Percentiles rank a stretch among this genome's conserved stretches.
These are phyloP conservation scores for Pavlovales sp. DNA, from an alignment of 208 protist species.

Conservation along the genomic window DNA sequence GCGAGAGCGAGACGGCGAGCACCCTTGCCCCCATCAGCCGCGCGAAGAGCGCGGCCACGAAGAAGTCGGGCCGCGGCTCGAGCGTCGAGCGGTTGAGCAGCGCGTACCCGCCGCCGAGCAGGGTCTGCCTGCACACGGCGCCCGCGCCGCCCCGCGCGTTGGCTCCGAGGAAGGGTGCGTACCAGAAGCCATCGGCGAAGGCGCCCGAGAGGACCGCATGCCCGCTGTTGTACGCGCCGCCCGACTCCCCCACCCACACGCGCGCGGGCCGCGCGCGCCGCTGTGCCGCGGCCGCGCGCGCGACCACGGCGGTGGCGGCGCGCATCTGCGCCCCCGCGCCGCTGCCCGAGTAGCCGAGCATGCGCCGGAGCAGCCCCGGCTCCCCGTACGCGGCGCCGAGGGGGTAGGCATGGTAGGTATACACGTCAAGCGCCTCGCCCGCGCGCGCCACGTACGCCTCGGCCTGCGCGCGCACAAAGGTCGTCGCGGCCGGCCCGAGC, in stretches of 20 bases:
- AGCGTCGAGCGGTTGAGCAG: too few relatives aligned
- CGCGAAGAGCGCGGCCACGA: too few relatives aligned
- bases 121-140: slow-evolving; percentile 2
- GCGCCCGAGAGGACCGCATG: background rate
- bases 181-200: slow-evolving; percentile 13
- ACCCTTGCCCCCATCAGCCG: too few relatives aligned
- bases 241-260: slow-evolving; percentile 9
- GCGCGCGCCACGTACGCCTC: background rate
- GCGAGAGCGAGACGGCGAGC: too few relatives aligned
- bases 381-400: background rate
- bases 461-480: background rate
- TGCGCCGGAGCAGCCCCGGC: background rate
- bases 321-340: too few relatives aligned
- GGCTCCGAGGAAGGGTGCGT: background rate
- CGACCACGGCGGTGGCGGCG: background rate
- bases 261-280: background rate
- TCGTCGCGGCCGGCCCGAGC: background rate
- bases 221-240: slow-evolving; percentile 37
- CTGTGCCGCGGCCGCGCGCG: too few relatives aligned
- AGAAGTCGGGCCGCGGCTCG: too few relatives aligned
- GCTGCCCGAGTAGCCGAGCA: background rate
- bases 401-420: slow-evolving; percentile 3
- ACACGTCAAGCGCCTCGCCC: background rate
- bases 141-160: background rate
- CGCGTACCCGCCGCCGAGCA: slow-evolving; percentile 11